Conservation (phyloP, 139 green algal species). For the Chlamydomonas schloesseri region DNA sequence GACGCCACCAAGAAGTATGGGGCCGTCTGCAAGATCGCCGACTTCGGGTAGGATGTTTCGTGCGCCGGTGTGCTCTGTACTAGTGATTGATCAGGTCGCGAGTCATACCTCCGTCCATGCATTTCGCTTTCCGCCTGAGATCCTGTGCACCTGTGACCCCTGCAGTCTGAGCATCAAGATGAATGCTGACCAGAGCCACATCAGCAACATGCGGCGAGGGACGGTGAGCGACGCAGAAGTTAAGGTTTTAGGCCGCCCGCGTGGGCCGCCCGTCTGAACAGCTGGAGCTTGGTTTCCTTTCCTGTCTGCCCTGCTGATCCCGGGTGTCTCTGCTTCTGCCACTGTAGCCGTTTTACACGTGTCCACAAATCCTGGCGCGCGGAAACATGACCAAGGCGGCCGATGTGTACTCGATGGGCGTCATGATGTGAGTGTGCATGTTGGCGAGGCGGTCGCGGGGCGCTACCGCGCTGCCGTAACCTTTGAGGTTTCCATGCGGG, state of each 20-base stretch:
- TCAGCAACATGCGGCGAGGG: conserved; percentile 57
- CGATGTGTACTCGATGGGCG: conserved; percentile 43
- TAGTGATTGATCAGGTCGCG: no score
- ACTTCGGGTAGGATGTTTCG: conserved; percentile 33
- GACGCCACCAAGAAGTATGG: conserved; percentile 28
- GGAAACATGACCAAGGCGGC: conserved; percentile 47
- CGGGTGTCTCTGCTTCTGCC: no score
- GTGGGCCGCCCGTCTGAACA: no score
- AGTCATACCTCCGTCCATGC: no score
- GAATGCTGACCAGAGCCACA: conserved; percentile 42
- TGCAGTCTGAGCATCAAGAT: conserved; percentile 33
- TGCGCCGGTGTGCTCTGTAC: no score
- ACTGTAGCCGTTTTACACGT: conserved; percentile 50
- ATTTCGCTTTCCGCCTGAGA: neutral
- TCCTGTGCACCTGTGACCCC: neutral
- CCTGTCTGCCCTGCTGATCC: no score
- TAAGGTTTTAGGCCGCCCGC: no score
- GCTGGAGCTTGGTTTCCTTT: no score
- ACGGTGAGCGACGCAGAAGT: conserved; percentile 29
- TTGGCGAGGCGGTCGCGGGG: no score
- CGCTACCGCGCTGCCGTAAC: no score
- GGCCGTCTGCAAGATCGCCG: conserved; percentile 33
- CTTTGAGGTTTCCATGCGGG: no score
- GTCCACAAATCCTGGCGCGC: conserved; percentile 30
- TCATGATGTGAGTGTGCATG: conserved; percentile 45